phyloP scores from a whole-genome alignment of 2,329 filamentous ascomycete genomes.

The Raffaelea ambrosiae region DNA sequence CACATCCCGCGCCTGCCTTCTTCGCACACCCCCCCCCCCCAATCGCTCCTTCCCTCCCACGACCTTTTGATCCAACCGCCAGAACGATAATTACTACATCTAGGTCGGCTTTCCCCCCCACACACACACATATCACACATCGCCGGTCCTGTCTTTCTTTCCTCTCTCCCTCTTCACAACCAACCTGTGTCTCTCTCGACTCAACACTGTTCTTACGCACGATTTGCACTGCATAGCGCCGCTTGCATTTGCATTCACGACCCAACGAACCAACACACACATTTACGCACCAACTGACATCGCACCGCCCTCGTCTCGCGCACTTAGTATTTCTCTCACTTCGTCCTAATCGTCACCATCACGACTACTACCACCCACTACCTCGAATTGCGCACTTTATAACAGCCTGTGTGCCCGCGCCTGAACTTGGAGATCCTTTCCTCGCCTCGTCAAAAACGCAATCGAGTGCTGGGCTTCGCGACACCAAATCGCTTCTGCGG shows the following conservation, averaged over 20 bases:
- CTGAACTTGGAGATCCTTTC: too few species aligned
- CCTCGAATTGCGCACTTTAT: too few species aligned
- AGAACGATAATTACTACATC: constrained; percentile 18
- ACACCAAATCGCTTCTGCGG: constrained; percentile 1
- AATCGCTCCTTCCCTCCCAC: constrained; percentile 10
- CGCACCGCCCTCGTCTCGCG: too few species aligned
- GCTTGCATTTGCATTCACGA: not conserved
- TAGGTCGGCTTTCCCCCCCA: constrained; percentile 16
- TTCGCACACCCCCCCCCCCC: constrained; percentile 7
- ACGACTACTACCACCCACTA: too few species aligned
- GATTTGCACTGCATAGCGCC: not conserved
- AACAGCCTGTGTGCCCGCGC: too few species aligned
- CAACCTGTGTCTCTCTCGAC: constrained; percentile 1
- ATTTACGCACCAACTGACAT: not conserved
- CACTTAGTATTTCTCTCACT: not conserved
- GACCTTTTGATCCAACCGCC: constrained; percentile 12
- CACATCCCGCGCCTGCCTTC: constrained; percentile 13
- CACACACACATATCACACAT: constrained; percentile 4
- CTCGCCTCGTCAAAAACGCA: too few species aligned
- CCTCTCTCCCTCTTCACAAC: constrained; percentile 3
- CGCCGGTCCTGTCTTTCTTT: constrained; percentile 5
- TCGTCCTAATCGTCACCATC: too few species aligned
- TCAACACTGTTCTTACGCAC: not conserved
- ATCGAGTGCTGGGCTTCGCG: not conserved
- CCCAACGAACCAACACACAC: not conserved